Percentiles rank a stretch among this genome's conserved stretches.
These are phyloP conservation scores for Coprinopsis sp. DNA, from an alignment of 768 basidiomycete genomes.

Conservation along the genomic window DNA sequence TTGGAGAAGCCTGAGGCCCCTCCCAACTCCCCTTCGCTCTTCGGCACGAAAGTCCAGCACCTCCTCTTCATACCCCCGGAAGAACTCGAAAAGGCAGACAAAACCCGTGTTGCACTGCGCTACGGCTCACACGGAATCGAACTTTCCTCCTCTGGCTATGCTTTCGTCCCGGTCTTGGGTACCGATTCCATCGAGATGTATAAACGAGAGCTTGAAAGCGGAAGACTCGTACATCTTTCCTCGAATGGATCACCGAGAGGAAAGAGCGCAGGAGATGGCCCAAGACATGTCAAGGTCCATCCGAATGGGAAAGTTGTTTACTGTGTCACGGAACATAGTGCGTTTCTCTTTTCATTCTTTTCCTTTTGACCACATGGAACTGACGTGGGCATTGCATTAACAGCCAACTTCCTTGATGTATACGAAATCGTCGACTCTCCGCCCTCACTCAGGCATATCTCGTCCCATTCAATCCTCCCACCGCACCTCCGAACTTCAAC, in stretches of 20 bases:
- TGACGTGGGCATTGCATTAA: background rate
- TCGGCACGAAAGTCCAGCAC: conserved; percentile 42
- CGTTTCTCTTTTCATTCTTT: conserved; percentile 13
- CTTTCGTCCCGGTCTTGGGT: conserved; percentile 48
- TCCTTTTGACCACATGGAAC: background rate
- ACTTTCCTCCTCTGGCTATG: conserved; percentile 35
- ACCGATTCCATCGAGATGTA: conserved; percentile 47
- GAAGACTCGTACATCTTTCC: conserved; percentile 31
- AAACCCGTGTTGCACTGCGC: conserved; percentile 46
- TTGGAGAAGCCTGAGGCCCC: too few relatives aligned
- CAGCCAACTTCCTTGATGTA: conserved; percentile 34
- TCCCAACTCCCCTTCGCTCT: conserved; percentile 21
- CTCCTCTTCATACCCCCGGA: conserved; percentile 41
- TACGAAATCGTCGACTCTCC: conserved; percentile 38
- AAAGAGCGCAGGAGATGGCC: conserved; percentile 36
- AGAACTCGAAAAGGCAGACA: conserved; percentile 42
- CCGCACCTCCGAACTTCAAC: conserved; percentile 8
- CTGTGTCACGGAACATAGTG: conserved; percentile 50
- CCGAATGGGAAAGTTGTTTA: conserved; percentile 49
- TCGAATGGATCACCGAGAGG: conserved; percentile 38
- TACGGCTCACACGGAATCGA: conserved; percentile 52
- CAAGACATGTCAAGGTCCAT: conserved; percentile 49
- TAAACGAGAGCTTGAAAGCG: conserved; percentile 25
- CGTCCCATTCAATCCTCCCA: conserved; percentile 32
- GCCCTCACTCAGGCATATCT: conserved; percentile 23